phyloP scores from a whole-genome alignment of 768 basidiomycete species.

The Collybia nuda region DNA sequence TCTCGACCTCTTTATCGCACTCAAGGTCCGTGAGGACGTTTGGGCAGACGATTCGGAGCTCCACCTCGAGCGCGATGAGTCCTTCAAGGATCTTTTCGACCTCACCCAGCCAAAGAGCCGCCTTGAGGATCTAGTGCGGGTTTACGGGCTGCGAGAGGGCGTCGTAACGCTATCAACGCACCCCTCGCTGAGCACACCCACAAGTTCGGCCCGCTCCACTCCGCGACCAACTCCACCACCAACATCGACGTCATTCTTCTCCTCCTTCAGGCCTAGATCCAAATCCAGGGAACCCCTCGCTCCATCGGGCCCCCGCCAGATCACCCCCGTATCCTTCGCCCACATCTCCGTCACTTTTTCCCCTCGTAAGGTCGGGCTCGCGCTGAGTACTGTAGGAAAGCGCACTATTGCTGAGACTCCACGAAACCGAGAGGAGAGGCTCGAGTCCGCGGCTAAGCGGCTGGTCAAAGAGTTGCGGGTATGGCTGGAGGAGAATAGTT shows the following conservation, averaged over 20 bases:
- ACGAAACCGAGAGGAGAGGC: constrained; percentile 49
- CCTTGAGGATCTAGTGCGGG: constrained; percentile 70
- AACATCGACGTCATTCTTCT: constrained; percentile 9
- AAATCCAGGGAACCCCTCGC: constrained; percentile 4
- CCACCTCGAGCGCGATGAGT: constrained; percentile 73
- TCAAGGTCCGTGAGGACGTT: constrained; percentile 80
- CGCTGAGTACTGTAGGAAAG: constrained; percentile 29
- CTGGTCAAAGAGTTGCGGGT: constrained; percentile 47
- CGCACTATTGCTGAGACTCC: constrained; percentile 56
- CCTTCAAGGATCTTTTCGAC: constrained; percentile 79
- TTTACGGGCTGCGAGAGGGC: constrained; percentile 39
- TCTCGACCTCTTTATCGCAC: constrained; percentile 76
- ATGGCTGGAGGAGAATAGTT: constrained; percentile 31
- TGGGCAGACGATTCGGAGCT: constrained; percentile 50
- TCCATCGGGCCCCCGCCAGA: constrained; percentile 2
- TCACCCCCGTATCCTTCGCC: constrained; percentile 35
- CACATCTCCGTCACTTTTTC: constrained; percentile 40
- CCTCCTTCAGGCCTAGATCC: constrained; percentile 4
- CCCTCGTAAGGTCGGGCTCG: constrained; percentile 39
- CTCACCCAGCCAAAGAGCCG: constrained; percentile 71
- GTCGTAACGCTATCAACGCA: constrained; percentile 28
- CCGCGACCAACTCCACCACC: neutral
- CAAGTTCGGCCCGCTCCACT: neutral
- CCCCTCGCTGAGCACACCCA: neutral
- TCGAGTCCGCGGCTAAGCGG: constrained; percentile 55